These are phyloP conservation scores for Astragalus membranaceus DNA, from an alignment of 306 rosid species.

Conservation along the genomic window DNA sequence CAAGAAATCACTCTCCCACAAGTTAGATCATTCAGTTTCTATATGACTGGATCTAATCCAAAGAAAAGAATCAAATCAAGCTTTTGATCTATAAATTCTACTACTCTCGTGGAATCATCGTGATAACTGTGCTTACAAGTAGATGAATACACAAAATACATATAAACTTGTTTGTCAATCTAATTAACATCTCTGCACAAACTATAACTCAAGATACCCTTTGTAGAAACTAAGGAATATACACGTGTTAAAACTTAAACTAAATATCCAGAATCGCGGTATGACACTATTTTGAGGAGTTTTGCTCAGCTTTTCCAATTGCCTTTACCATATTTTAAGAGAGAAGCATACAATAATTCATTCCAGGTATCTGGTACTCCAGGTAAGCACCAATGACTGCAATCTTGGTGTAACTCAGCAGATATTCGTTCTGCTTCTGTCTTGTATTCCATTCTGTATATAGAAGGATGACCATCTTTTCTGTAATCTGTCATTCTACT, in stretches of 20 bases:
- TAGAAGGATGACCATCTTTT: conserved; percentile 88
- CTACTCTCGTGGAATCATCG: neutral
- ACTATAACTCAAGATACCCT: conserved; percentile 5
- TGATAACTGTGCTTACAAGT: neutral
- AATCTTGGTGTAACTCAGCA: conserved; percentile 44
- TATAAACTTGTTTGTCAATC: conserved; percentile 11
- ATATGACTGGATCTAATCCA: neutral
- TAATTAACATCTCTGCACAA: conserved; percentile 8
- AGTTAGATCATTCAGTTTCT: neutral
- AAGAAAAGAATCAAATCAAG: neutral
- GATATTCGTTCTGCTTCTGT: conserved; percentile 26
- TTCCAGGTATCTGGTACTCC: conserved; percentile 64
- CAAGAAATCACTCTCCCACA: neutral
- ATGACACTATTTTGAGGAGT: neutral
- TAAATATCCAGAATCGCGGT: neutral
- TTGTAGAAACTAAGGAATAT: conserved; percentile 5
- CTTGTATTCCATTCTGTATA: conserved; percentile 50
- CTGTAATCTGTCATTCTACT: conserved; percentile 81
- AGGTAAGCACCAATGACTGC: conserved; percentile 71
- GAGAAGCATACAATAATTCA: conserved; percentile 35
- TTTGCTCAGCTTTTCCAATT: conserved; percentile 28
- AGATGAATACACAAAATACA: conserved; percentile 20
- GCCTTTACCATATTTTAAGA: conserved; percentile 32
- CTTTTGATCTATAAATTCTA: conserved; percentile 8
- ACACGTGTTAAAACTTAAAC: neutral